Evolutionary conservation across 2,329 filamentous ascomycete species (phyloP).

Genomic region (Colletotrichum cereale): DNA sequence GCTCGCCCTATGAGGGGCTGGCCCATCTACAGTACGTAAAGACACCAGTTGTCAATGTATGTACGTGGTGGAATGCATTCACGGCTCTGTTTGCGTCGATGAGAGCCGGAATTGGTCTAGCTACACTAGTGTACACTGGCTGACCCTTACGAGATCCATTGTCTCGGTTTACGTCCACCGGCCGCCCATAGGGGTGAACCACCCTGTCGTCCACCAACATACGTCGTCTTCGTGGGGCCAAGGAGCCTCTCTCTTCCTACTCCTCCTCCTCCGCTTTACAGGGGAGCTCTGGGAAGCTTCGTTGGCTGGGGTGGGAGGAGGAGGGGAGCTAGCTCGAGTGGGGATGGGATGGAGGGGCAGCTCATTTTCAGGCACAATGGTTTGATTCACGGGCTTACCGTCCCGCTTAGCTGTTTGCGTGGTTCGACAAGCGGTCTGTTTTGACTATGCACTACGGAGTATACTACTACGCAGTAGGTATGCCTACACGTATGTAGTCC

Average conservation of each 20-base stretch:
- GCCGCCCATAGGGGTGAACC: neutral
- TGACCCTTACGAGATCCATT: neutral
- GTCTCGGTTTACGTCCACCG: conserved; percentile 34
- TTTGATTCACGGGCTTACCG: conserved; percentile 3
- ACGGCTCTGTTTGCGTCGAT: neutral
- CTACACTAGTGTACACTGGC: neutral
- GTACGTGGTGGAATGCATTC: too few species aligned
- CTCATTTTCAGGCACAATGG: neutral
- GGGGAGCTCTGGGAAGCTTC: conserved; percentile 10
- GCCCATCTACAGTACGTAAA: neutral
- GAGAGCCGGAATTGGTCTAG: neutral
- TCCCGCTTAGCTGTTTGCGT: neutral
- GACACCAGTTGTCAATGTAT: too few species aligned
- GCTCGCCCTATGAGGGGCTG: neutral
- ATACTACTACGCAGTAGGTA: neutral
- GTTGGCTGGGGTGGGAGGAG: conserved; percentile 5
- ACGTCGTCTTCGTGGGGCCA: conserved; percentile 20
- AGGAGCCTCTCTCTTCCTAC: conserved; percentile 8
- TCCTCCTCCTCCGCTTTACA: conserved; percentile 1
- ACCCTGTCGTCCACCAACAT: neutral
- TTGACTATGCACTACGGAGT: neutral
- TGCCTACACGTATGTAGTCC: neutral
- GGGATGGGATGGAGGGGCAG: conserved; percentile 30
- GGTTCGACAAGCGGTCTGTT: neutral
- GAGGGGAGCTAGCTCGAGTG: conserved; percentile 25